Conservation (phyloP, 768 basidiomycete genomes). For the Hebeloma cylindrosporum region DNA sequence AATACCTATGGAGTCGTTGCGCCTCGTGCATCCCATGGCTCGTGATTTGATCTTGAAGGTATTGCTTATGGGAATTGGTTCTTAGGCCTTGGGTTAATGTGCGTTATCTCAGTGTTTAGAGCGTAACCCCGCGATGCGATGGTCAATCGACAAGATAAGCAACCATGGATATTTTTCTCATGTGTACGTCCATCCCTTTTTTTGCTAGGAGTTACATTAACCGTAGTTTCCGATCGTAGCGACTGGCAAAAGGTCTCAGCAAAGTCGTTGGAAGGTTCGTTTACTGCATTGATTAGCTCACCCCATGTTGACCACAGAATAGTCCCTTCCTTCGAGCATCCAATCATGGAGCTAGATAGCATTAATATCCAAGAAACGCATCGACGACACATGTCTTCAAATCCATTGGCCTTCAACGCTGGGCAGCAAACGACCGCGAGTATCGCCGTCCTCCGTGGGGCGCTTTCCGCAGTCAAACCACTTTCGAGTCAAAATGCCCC, state of each 20-base stretch:
- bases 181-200: constrained; percentile 38
- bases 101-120: constrained; percentile 47
- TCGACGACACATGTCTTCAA: constrained; percentile 10
- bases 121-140: constrained; percentile 51
- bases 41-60: constrained; percentile 49
- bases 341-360: constrained; percentile 5
- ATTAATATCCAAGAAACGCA: constrained; percentile 6
- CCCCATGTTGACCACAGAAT: background rate
- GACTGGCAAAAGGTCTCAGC: constrained; percentile 41
- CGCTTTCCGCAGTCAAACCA: background rate
- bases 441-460: background rate
- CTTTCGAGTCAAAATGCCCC: constrained; percentile 1
- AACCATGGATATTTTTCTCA: constrained; percentile 48
- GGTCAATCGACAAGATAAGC: constrained; percentile 40
- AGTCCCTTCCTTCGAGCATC: constrained; percentile 14
- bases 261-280: constrained; percentile 30
- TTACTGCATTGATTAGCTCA: background rate
- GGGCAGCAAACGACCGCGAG: background rate
- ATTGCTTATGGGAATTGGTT: background rate
- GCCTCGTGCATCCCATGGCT: constrained; percentile 31
- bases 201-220: constrained; percentile 10
- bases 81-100: background rate
- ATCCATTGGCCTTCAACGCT: constrained; percentile 2
- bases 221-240: constrained; percentile 22
- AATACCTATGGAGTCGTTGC: constrained; percentile 27